Evolutionary conservation across 1,139 yeast species (phyloP).

Genomic region (Nakaseomyces nivariensis): DNA sequence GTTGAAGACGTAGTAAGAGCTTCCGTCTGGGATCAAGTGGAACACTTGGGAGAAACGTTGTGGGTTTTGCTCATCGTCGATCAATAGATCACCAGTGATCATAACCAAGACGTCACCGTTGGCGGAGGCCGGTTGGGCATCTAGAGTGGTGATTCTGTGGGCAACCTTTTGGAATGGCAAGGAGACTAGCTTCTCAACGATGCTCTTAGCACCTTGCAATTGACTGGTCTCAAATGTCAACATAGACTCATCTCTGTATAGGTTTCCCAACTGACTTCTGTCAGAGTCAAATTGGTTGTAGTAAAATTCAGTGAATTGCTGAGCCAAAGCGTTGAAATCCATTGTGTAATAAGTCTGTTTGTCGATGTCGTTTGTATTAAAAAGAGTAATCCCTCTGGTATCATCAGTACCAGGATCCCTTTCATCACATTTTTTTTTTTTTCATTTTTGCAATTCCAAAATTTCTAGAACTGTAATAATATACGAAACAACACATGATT

Average conservation of each 20-base stretch:
- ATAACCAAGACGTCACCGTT: slow-evolving; percentile 89
- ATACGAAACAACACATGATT: no score
- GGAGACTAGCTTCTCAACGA: slow-evolving; percentile 79
- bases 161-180: slow-evolving; percentile 88
- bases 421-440: no score
- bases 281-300: slow-evolving; percentile 92
- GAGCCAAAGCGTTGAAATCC: slow-evolving; percentile 56
- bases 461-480: no score
- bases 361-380: no score
- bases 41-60: slow-evolving; percentile 96
- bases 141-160: slow-evolving; percentile 88
- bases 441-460: no score
- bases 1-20: slow-evolving; percentile 86
- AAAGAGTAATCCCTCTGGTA: no score
- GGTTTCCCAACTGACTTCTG: slow-evolving; percentile 84
- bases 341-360: slow-evolving; percentile 14
- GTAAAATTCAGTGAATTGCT: slow-evolving; percentile 88
- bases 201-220: slow-evolving; percentile 86
- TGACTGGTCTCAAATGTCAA: slow-evolving; percentile 91
- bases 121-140: slow-evolving; percentile 96
- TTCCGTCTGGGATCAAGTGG: slow-evolving; percentile 89
- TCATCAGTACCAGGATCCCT: neutral
- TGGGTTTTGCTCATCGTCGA: slow-evolving; percentile 88
- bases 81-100: slow-evolving; percentile 91
- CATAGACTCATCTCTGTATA: slow-evolving; percentile 96